These are phyloP conservation scores for Epichloe scottii DNA, from an alignment of 2,329 filamentous ascomycete genomes.

Conservation along the genomic window DNA sequence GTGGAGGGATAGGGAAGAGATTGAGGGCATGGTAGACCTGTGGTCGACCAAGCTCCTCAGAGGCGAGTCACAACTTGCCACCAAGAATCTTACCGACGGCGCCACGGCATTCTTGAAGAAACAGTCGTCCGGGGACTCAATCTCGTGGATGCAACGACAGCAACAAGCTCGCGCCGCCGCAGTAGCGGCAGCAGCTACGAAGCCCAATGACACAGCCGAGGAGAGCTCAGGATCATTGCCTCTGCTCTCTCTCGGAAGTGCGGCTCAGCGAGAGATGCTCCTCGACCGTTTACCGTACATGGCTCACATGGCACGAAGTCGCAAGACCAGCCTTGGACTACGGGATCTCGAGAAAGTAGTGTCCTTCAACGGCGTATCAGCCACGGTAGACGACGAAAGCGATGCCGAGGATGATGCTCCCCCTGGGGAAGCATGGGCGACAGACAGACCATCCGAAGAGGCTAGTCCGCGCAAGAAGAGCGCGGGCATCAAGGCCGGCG, in stretches of 20 bases:
- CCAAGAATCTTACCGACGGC: conserved; percentile 29
- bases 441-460: conserved; percentile 46
- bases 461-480: conserved; percentile 35
- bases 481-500: conserved; percentile 23
- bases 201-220: conserved; percentile 7
- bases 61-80: conserved; percentile 31
- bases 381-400: conserved; percentile 31
- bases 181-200: conserved; percentile 2
- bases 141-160: conserved; percentile 23
- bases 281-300: conserved; percentile 83
- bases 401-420: conserved; percentile 32
- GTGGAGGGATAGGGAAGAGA: conserved; percentile 74
- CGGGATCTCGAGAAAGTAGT: conserved; percentile 57
- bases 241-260: conserved; percentile 47
- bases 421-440: conserved; percentile 43
- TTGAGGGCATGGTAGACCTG: conserved; percentile 58
- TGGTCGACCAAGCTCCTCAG: conserved; percentile 52
- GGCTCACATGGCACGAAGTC: conserved; percentile 46
- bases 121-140: conserved; percentile 17
- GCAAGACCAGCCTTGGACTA: conserved; percentile 29
- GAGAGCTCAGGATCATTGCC: conserved; percentile 20
- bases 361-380: conserved; percentile 47
- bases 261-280: conserved; percentile 60
- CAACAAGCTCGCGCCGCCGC: conserved; percentile 14
- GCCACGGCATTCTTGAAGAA: conserved; percentile 37